phyloP scores from a whole-genome alignment of 1,139 yeast genomes.

The Kazachstania sp. region DNA sequence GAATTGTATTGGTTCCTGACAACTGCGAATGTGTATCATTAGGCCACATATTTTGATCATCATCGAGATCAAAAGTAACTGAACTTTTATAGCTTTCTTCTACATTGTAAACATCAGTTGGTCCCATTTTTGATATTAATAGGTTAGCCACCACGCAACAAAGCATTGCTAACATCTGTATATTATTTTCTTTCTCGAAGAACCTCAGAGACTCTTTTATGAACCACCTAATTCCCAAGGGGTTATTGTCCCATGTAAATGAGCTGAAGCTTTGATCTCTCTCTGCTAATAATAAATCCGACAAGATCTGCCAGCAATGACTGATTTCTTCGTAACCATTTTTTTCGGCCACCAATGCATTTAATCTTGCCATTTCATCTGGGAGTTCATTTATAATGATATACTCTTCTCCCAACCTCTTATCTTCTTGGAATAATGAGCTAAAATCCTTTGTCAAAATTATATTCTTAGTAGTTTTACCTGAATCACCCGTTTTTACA shows the following conservation, averaged over 20 bases:
- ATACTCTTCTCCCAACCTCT: conserved; percentile 71
- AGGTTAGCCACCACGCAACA: conserved; percentile 48
- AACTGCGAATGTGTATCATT: conserved; percentile 12
- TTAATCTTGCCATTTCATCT: conserved; percentile 55
- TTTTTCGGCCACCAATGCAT: conserved; percentile 62
- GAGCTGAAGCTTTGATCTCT: conserved; percentile 27
- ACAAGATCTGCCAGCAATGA: conserved; percentile 68
- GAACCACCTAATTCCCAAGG: conserved; percentile 73
- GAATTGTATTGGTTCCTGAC: conserved; percentile 9
- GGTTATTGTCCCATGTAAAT: conserved; percentile 74
- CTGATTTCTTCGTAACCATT: conserved; percentile 57
- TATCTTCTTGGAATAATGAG: conserved; percentile 65
- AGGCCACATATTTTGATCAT: conserved; percentile 6
- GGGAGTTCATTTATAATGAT: conserved; percentile 61
- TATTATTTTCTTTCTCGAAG: conserved; percentile 56
- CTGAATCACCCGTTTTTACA: conserved; percentile 23
- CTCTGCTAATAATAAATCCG: conserved; percentile 27
- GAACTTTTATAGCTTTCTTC: conserved; percentile 12
- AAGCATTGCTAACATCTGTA: conserved; percentile 88
- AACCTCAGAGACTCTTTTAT: conserved; percentile 53
- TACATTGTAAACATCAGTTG: background rate
- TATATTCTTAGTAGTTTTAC: conserved; percentile 36
- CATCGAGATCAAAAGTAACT: conserved; percentile 14
- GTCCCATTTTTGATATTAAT: conserved; percentile 8
- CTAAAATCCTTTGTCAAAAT: conserved; percentile 60